Base-by-base conservation (phyloP, 306 rosid species). In the Cucumis hystrix region DNA sequence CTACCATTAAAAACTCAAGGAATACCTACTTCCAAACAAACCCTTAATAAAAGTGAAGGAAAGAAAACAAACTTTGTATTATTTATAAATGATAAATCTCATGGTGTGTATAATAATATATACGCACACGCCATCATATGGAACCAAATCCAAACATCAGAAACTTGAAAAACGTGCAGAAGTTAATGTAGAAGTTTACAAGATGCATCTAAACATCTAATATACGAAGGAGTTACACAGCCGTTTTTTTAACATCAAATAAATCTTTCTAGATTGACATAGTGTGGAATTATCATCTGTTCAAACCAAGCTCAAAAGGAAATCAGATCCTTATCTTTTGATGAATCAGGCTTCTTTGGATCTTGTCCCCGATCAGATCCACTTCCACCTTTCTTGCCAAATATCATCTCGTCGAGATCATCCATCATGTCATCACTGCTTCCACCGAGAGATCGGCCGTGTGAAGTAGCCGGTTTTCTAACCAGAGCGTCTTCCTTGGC, bases 351-450 rank as follows among this genome's bases (percentile, higher is more conserved):
- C 82, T 94, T 94, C 92, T 92, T 92, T 43, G 88, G 70, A 60
- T 89, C 91, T 12, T 84, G 91, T 61, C 85, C 84, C 20, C 84
- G 87, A 62, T 77, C 86, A 1, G 97, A 88, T 47, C 89, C 45
- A 47, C 83, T 88, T 57, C 93, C 93, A 3, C 86, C 65, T 80
- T 89, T 92, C 84, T 82, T 96, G 45, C 99, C 99, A 71, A 96
- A 96, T 79, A 96, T 96, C 99, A 96, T 96, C 82, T 96, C 98
- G 74, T 96, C 99, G 2, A 96, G 97, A 88, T 96, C 98, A 80
- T 96, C 99, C 92, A 96, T 88, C 99, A 96, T 92, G 25, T 96
- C 99, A 20, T 92, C 99, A 0, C 84, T 85, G 85, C 77, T 86
- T 62, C 96, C 99, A 47, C 93, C 92, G 0, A 84, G 92, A 28